phyloP scores from a whole-genome alignment of 1,139 yeast genomes.

The Chernovozyma sophiae-reginae region DNA sequence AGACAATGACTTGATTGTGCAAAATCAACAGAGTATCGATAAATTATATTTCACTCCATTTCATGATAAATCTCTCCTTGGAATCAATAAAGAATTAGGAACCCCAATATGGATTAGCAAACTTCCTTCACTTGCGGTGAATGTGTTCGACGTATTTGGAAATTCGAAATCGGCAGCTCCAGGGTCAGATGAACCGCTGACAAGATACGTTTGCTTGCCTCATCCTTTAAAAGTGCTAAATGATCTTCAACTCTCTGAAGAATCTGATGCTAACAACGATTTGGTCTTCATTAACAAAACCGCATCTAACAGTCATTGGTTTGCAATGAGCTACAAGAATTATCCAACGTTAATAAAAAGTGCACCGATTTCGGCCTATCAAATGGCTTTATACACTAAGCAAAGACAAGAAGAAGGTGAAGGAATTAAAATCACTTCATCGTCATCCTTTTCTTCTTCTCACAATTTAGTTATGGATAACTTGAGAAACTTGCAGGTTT shows the following conservation, averaged over 20 bases:
- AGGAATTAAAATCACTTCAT: not conserved
- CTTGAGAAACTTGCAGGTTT: slow-evolving; percentile 7
- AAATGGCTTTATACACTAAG: slow-evolving; percentile 26
- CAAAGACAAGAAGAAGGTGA: not conserved
- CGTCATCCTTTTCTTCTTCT: not conserved
- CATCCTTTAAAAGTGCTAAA: slow-evolving; percentile 55
- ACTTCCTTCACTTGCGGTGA: slow-evolving; percentile 64
- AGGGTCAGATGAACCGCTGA: not conserved
- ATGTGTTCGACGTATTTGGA: slow-evolving; percentile 65
- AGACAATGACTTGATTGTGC: slow-evolving; percentile 61
- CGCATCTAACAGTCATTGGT: slow-evolving; percentile 60
- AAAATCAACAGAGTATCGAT: slow-evolving; percentile 55
- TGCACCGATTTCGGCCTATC: slow-evolving; percentile 68
- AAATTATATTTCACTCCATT: slow-evolving; percentile 79
- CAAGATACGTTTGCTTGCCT: slow-evolving; percentile 50
- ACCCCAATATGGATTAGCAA: slow-evolving; percentile 78
- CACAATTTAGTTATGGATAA: not conserved
- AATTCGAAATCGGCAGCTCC: slow-evolving; percentile 11
- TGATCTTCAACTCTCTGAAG: slow-evolving; percentile 27
- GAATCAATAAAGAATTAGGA: slow-evolving; percentile 60
- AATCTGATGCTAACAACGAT: slow-evolving; percentile 24
- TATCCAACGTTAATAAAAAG: slow-evolving; percentile 80
- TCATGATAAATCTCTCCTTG: slow-evolving; percentile 66
- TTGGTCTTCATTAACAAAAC: slow-evolving; percentile 65
- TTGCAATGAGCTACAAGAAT: slow-evolving; percentile 72